Percentiles rank a stretch among this genome's conserved stretches.
Evolutionary conservation across 352 stramenopile species (phyloP).

Genomic region (Globisporangium emineosum): DNA sequence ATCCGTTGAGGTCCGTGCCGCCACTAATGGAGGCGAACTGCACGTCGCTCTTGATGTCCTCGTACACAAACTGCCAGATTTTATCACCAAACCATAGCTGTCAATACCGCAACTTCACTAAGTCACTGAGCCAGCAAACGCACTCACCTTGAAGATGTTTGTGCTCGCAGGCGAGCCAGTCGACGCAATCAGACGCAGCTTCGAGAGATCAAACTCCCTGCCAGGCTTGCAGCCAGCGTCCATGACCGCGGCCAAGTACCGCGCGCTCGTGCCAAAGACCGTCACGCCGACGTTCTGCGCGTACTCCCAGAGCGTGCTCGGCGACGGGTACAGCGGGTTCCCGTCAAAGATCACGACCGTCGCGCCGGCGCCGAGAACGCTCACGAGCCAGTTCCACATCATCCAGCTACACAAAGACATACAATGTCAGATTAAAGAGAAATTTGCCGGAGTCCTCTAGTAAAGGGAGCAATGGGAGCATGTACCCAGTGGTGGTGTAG

Average conservation of each 20-base stretch:
- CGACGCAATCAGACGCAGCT: slow-evolving; percentile 62
- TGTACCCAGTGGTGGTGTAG: slow-evolving; percentile 68
- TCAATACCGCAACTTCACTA: no score
- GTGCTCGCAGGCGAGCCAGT: slow-evolving; percentile 73
- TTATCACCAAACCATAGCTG: no score
- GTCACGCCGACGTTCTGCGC: slow-evolving; percentile 56
- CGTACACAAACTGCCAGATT: slow-evolving; percentile 81
- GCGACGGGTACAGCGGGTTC: slow-evolving; percentile 64
- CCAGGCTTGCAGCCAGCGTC: slow-evolving; percentile 58
- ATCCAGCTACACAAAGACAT: slow-evolving; percentile 43
- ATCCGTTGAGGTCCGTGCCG: slow-evolving; percentile 82
- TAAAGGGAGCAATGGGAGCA: neutral
- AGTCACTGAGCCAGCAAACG: neutral
- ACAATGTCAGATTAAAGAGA: neutral
- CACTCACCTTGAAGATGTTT: slow-evolving; percentile 65
- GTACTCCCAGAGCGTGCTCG: slow-evolving; percentile 54
- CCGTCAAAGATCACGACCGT: slow-evolving; percentile 80
- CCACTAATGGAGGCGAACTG: slow-evolving; percentile 82
- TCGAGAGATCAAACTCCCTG: slow-evolving; percentile 63
- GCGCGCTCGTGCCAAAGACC: slow-evolving; percentile 73
- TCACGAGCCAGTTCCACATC: slow-evolving; percentile 90
- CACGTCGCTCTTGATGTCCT: slow-evolving; percentile 70
- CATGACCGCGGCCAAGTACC: slow-evolving; percentile 74
- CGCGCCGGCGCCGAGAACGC: slow-evolving; percentile 58
- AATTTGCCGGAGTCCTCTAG: no score